A percentile compares a stretch with the other conserved stretches of the same genome.
Conservation (phyloP, 75 land plant species). For the Cryptomeria japonica region DNA sequence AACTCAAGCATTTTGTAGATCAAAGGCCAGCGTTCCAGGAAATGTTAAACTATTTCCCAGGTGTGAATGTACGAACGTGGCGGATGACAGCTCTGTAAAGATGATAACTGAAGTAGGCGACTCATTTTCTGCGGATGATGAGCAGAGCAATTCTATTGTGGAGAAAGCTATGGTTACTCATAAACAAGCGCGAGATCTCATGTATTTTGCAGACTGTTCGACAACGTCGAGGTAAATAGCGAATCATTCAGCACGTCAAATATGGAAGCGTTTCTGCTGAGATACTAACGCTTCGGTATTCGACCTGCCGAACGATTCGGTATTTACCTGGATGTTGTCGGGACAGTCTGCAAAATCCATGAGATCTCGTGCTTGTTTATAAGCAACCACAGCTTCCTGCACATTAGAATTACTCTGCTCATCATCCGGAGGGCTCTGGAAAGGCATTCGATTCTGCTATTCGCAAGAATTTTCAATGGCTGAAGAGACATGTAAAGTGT, state of each 20-base stretch:
- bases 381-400: background rate
- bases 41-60: background rate
- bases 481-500: no score
- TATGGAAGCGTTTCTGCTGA: background rate
- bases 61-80: background rate
- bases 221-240: background rate
- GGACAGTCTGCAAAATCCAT: background rate
- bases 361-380: background rate
- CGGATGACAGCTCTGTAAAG: background rate
- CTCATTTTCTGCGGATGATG: background rate
- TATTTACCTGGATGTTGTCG: background rate
- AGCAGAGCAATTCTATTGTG: background rate
- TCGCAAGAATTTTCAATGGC: no score
- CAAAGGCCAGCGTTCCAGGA: accelerated
- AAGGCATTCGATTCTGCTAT: no score
- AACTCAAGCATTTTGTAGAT: background rate
- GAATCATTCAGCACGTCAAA: background rate
- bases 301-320: background rate
- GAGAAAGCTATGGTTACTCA: background rate
- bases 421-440: background rate
- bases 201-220: background rate
- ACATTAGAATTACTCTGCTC: background rate
- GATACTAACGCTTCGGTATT: background rate
- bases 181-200: background rate
- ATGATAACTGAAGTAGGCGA: background rate